A percentile compares a stretch with the other conserved stretches of the same genome.
Evolutionary conservation across 345 rosid genomes (phyloP).

Genomic region (Mallotus nudiflorus): DNA sequence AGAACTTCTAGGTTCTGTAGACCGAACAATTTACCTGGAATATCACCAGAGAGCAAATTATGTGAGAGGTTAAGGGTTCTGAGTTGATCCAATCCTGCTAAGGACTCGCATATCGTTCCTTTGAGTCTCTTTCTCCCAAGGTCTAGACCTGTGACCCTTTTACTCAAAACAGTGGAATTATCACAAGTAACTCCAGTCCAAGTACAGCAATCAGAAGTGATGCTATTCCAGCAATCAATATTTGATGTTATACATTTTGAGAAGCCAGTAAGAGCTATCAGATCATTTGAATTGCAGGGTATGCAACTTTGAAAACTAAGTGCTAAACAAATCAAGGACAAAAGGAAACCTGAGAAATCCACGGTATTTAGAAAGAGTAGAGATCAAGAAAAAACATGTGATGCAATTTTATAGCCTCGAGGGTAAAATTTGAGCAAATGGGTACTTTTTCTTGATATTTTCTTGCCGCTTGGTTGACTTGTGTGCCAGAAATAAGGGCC

Average conservation of each 20-base stretch:
- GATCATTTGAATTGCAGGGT: neutral
- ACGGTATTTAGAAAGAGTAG: neutral
- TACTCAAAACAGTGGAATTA: slow-evolving; percentile 1
- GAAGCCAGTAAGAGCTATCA: neutral
- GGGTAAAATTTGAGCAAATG: too few species aligned
- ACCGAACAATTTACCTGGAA: slow-evolving; percentile 24
- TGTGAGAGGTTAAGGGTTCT: slow-evolving; percentile 35
- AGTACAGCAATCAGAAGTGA: slow-evolving; percentile 27
- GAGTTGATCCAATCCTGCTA: slow-evolving; percentile 28
- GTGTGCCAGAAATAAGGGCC: too few species aligned
- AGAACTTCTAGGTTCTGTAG: slow-evolving; percentile 31
- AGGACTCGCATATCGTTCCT: slow-evolving; percentile 22
- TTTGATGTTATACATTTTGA: neutral
- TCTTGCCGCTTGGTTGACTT: too few species aligned
- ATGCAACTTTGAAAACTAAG: neutral
- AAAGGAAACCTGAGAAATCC: neutral
- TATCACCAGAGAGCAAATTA: slow-evolving; percentile 11
- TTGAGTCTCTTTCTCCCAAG: slow-evolving; percentile 24
- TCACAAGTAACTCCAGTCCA: slow-evolving; percentile 34
- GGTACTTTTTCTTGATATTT: too few species aligned
- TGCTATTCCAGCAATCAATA: neutral
- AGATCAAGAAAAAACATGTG: neutral
- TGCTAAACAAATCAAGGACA: neutral
- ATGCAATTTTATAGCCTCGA: too few species aligned
- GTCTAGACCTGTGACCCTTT: slow-evolving; percentile 31